phyloP scores from a whole-genome alignment of 75 land plant genomes.

The Picea glauca region DNA sequence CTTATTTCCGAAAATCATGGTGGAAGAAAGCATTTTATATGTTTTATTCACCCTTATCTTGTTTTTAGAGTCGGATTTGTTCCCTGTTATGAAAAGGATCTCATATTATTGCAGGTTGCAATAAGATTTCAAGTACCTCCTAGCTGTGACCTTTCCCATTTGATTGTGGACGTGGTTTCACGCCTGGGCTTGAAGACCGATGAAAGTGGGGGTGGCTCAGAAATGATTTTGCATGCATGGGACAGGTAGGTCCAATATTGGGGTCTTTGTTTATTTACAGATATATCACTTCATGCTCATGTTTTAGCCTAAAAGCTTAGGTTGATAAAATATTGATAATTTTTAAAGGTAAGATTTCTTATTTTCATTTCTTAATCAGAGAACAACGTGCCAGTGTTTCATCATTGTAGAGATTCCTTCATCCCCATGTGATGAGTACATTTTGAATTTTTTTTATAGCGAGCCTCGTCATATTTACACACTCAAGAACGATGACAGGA shows the following conservation, averaged over 20 bases:
- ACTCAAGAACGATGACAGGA: no score
- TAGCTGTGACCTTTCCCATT: conserved; percentile 50
- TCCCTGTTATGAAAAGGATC: neutral
- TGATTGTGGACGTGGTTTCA: conserved; percentile 68
- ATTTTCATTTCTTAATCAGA: no score
- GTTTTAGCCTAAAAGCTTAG: neutral
- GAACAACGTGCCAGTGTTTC: neutral
- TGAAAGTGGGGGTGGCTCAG: conserved; percentile 52
- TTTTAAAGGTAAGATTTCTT: neutral
- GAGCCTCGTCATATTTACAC: no score
- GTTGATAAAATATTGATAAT: neutral
- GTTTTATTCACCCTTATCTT: conserved; percentile 1
- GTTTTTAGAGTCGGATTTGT: neutral
- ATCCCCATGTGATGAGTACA: neutral
- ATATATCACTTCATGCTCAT: neutral
- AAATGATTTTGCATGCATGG: conserved; percentile 77
- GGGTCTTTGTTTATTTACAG: neutral
- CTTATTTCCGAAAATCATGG: neutral
- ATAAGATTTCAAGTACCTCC: conserved; percentile 63
- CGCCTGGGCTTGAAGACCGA: conserved; percentile 64
- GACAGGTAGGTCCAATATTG: conserved; percentile 44
- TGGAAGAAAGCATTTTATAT: neutral
- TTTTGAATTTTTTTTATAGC: neutral
- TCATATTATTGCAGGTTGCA: conserved; percentile 31
- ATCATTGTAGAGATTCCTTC: neutral